These are phyloP conservation scores for Kazachstania martiniae DNA, from an alignment of 805 yeast species.

Conservation along the genomic window DNA sequence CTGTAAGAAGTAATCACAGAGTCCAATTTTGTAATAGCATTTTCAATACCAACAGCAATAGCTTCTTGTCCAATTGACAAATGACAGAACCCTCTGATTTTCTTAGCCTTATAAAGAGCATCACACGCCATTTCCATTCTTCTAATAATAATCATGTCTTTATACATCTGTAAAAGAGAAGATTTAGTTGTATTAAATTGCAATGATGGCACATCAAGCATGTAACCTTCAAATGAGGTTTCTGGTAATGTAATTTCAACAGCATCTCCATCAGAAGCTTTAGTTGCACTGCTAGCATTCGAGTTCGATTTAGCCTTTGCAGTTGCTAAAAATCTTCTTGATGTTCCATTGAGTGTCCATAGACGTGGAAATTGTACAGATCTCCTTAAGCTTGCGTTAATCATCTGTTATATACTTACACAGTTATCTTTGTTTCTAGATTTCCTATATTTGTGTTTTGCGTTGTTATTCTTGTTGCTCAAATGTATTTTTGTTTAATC, in stretches of 20 bases:
- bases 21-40: conserved; percentile 78
- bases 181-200: conserved; percentile 71
- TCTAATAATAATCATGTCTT: conserved; percentile 87
- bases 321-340: too few relatives aligned
- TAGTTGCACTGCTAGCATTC: too few relatives aligned
- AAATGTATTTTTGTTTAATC: too few relatives aligned
- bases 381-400: too few relatives aligned
- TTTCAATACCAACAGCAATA: conserved; percentile 95
- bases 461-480: too few relatives aligned
- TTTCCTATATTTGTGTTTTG: too few relatives aligned
- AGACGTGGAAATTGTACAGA: too few relatives aligned
- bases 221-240: conserved; percentile 75
- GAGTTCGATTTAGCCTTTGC: too few relatives aligned
- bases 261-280: conserved; percentile 14
- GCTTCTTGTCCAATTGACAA: conserved; percentile 98
- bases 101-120: conserved; percentile 95
- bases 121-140: conserved; percentile 99
- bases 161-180: conserved; percentile 81
- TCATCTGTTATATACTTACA: too few relatives aligned
- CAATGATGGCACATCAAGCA: conserved; percentile 62
- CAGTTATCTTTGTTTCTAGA: too few relatives aligned
- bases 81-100: conserved; percentile 98
- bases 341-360: too few relatives aligned
- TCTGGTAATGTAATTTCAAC: conserved; percentile 59
- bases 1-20: conserved; percentile 93